A percentile compares a stretch with the other conserved stretches of the same genome.
Evolutionary conservation across 345 rosid genomes (phyloP).

Genomic region (Anacardium occidentale): DNA sequence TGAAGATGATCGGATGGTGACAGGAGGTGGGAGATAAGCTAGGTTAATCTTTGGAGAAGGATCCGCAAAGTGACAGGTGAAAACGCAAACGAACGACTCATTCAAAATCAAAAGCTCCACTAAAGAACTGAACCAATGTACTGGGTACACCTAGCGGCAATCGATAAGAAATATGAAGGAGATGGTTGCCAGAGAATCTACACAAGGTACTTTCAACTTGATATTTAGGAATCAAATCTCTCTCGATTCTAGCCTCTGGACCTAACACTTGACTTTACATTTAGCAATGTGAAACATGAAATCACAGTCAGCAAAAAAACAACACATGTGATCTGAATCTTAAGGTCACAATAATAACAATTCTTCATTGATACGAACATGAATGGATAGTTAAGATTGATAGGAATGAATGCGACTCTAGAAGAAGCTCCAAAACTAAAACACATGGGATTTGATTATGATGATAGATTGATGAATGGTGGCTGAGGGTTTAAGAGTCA

Average conservation of each 20-base stretch:
- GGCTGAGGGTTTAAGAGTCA: conserved; percentile 3
- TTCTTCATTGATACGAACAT: no score
- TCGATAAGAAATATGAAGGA: neutral
- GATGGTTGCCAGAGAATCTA: neutral
- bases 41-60: neutral
- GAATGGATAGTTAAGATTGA: no score
- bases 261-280: neutral
- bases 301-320: no score
- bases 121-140: neutral
- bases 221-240: neutral
- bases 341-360: no score
- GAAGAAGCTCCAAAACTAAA: neutral
- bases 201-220: neutral
- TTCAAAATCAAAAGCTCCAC: neutral
- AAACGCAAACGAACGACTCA: neutral
- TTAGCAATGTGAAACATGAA: neutral
- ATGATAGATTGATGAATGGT: neutral
- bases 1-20: no score
- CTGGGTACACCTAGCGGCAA: neutral
- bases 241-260: neutral
- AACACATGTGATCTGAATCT: neutral
- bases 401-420: no score
- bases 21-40: no score
- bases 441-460: neutral
- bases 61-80: neutral